Evolutionary conservation across 1,284 basidiomycete genomes (phyloP), one percentile per base, ranked within the genome.

Genomic region (Naganishia cerealis): DNA sequence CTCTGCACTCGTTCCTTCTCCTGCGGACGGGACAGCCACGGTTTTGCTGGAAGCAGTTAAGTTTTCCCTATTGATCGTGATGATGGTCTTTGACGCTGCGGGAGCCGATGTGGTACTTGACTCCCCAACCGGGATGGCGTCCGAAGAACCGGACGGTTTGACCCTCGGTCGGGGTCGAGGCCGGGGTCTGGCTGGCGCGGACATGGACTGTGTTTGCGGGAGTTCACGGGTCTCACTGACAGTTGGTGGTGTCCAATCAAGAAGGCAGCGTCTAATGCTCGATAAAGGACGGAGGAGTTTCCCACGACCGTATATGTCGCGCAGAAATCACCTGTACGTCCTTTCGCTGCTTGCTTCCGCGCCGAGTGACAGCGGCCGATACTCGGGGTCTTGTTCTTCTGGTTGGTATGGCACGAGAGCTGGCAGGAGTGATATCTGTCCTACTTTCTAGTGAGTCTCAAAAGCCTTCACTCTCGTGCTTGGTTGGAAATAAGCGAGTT

Each of bases 101-200:
- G 24, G 42, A n/a, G 29, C 39, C 6, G 38, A 16, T 2, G 50
- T 2, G 16, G 24, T 26, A 13, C 24, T 33, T 40, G 61, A 4
- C 1, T 36, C 39, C 10, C 38, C 38, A 24, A 40, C 39, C 7
- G 50, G 61, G 13, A 52, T 54, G 5, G 61, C 52, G 36, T 63
- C 61, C 29, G 61, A 53, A n/a, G 61, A 63, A 26, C 50, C 61
- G 33, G 61, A 42, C 29, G 61, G 50, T 63, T 63, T 63, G 24
- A 50, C 61, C 18, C 50, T 33, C 40, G 50, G 38, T 29, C 61
- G 36, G 15, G 61, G 61, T 0, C 61, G 50, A 29, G 61, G 61
- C 18, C 61, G 61, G 12, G 61, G 61, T 54, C 61, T 63, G 7
- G 61, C 61, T 29, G 61, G 38, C 42, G 61, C 61, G 46, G 61